Base-by-base conservation (phyloP, 2,329 filamentous ascomycete species). In the Pestalotiopsis sp. region DNA sequence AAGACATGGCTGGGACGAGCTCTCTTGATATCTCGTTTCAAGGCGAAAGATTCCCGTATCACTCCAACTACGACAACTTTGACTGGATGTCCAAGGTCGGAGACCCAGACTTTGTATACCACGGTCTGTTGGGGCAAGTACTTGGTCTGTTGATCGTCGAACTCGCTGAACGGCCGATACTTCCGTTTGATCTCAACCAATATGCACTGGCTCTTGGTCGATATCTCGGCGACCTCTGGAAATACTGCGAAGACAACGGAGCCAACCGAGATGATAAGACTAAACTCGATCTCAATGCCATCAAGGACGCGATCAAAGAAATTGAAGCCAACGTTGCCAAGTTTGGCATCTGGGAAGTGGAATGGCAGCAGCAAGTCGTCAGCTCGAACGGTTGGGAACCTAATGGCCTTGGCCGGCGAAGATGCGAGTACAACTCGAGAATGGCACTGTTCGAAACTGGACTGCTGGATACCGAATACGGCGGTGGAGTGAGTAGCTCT, bases 61-160 rank as follows among this genome's bases (percentile, higher is more conserved):
- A 94, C 79, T 95, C 92, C 70, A 96, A 92, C 81, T 97, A 97
- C 80, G 95, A 98, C 77, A 97, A 90, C 67, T 95, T 93, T 74
- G 91, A 94, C 59, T 95, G 94, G 91, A 94, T 98, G 87, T 85
- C 90, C 31, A 87, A 86, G 49, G 89, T 93, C 69, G 91, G 93
- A 25, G 96, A 99, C 78, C 94, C 94, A 0, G 91, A 88, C 1
- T 97, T 97, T 76, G 80, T 86, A 12, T 96, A 97, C 77, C 96
- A 98, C 81, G 87, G 86, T 56, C 81, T 92, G 5, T 87, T 98
- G 69, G 93, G 90, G 12, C 90, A 98, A 80, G 84, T 98, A 56
- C 91, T 94, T 80, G 90, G 90, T 1, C 84, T 98, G 3, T 83
- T 98, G n/a, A 87, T 96, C 66, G 88, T 98, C 23, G 95, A 98